phyloP scores from a whole-genome alignment of 345 rosid species.

The Hibiscus mutabilis region DNA sequence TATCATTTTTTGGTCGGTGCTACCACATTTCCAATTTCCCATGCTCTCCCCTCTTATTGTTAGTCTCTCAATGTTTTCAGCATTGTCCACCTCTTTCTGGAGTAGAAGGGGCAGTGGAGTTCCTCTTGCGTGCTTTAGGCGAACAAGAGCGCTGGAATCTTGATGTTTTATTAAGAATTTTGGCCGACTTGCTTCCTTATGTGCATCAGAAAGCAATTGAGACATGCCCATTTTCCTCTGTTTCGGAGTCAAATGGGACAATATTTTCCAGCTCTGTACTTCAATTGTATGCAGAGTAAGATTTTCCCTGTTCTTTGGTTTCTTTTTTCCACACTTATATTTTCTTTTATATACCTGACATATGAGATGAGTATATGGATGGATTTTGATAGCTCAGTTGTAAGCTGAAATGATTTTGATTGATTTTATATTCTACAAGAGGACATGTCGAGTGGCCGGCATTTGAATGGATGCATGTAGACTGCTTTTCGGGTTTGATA shows the following conservation, averaged over 20 bases:
- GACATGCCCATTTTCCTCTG: constrained; percentile 75
- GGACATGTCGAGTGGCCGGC: constrained; percentile 76
- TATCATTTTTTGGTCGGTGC: background rate
- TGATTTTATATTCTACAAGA: constrained; percentile 35
- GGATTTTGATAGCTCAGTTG: constrained; percentile 4
- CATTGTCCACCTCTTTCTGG: constrained; percentile 92
- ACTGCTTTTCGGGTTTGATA: constrained; percentile 81
- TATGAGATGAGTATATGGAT: background rate
- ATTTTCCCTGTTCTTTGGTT: constrained; percentile 6
- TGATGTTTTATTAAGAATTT: constrained; percentile 82
- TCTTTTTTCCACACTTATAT: background rate
- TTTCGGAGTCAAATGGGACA: constrained; percentile 35
- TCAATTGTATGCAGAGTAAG: constrained; percentile 67
- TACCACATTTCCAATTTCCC: background rate
- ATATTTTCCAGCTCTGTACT: constrained; percentile 50
- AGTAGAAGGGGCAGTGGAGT: constrained; percentile 90
- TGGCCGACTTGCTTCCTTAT: constrained; percentile 68
- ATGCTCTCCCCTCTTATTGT: background rate
- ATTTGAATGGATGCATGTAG: constrained; percentile 91
- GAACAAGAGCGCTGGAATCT: constrained; percentile 93
- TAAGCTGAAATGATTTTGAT: constrained; percentile 11
- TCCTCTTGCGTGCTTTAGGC: constrained; percentile 80
- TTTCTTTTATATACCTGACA: constrained; percentile 5
- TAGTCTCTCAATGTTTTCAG: constrained; percentile 33
- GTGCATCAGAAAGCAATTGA: constrained; percentile 60